Base-by-base conservation (phyloP, 192 early-diverging fungal genomes). In the Podila clonocystis region DNA sequence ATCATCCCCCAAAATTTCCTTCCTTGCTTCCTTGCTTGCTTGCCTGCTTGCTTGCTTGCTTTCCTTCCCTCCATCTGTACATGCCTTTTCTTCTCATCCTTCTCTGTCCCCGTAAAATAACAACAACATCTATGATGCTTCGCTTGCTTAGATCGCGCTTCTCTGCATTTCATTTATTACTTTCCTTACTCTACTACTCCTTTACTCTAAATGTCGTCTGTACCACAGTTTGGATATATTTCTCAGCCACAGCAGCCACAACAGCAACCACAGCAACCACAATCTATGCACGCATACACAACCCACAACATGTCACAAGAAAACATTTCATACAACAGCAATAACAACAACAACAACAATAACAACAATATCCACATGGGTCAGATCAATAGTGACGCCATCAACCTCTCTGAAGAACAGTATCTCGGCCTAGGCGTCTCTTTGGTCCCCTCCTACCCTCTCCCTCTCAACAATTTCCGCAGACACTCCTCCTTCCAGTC, bases 401-500 rank as follows among this genome's bases (percentile, higher is more conserved):
- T 55, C 24, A 22, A 55, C 9, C 19, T 55, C 50, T 20, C 20
- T 17, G 24, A 55, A 55, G 52, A 55, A n/a, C 52, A 55, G 24
- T 55, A 55, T 6, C 22, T 55, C 52, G 52, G 52, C 17, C 52
- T 55, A 0, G 52, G 52, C 1, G 8, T 55, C 13, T 55, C 52
- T 22, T 26, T 55, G n/a, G 24, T 24, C 2, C 52, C 24, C n/a
- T 24, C 20, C 52, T 26, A 55, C 20, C 12, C 52, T 17, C 52
- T 55, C n/a, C 20, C 20, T 22, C 9, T n/a, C 52, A 55, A 55
- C 52, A 55, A 5, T 22, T n/a, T 24, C 52, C 52, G 52, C 52
- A 55, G 52, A 55, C 52, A 55, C 52, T 55, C 52, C n/a, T 55
- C 52, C 52, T 55, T 26, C 41, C 41, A 45, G 13, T 45, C 41